Conservation (phyloP, 805 yeast species). For the Candida peoriensis region DNA sequence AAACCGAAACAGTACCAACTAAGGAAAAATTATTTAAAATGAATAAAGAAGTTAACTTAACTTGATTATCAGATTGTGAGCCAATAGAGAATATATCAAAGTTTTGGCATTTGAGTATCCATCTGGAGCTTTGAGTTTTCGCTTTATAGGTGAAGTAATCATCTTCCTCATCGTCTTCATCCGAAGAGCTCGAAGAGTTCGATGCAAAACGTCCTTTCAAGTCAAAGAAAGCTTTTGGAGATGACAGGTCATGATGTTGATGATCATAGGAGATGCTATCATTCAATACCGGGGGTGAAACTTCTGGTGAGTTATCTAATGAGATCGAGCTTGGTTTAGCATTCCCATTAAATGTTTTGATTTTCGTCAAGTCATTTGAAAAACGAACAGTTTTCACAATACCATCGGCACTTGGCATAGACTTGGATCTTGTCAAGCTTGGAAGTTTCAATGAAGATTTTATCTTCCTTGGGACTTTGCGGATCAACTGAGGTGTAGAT, state of each 20-base stretch:
- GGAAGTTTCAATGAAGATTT: slow-evolving; percentile 45
- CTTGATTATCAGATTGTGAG: slow-evolving; percentile 23
- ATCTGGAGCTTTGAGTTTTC: slow-evolving; percentile 11
- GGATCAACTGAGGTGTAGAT: slow-evolving; percentile 7
- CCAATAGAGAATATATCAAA: slow-evolving; percentile 13
- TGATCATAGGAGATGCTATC: slow-evolving; percentile 3
- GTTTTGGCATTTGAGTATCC: slow-evolving; percentile 16
- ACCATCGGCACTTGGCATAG: slow-evolving; percentile 38
- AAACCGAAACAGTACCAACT: slow-evolving; percentile 35
- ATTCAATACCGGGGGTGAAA: slow-evolving; percentile 13
- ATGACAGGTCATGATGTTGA: not conserved
- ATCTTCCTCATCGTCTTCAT: slow-evolving; percentile 17
- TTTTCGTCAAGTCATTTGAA: slow-evolving; percentile 53
- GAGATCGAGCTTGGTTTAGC: slow-evolving; percentile 65
- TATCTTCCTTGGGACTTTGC: slow-evolving; percentile 13
- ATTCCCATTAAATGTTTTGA: slow-evolving; percentile 57
- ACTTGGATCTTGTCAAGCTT: slow-evolving; percentile 32
- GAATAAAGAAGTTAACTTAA: slow-evolving; percentile 34
- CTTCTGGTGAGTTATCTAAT: slow-evolving; percentile 44
- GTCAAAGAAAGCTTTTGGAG: slow-evolving; percentile 22
- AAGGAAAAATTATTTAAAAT: slow-evolving; percentile 36
- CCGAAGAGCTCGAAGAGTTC: slow-evolving; percentile 15
- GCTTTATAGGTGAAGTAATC: slow-evolving; percentile 16
- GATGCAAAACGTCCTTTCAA: slow-evolving; percentile 9
- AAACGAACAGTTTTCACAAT: slow-evolving; percentile 54